A percentile compares a stretch with the other conserved stretches of the same genome.
Conservation (phyloP, 2,329 filamentous ascomycete species). For the Rosellinia necatrix region DNA sequence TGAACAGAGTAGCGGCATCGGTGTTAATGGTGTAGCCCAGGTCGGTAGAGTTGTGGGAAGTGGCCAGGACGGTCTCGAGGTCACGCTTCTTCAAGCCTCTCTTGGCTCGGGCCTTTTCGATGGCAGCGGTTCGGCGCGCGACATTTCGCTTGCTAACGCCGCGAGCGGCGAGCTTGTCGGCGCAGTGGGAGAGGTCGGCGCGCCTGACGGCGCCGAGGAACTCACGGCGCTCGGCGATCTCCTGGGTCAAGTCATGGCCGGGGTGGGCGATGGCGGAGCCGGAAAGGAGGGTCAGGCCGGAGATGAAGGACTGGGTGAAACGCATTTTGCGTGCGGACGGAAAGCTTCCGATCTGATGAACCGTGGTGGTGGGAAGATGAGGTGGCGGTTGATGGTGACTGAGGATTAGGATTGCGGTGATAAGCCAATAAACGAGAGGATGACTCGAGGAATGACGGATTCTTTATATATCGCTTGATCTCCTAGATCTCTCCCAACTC, state of each 20-base stretch:
- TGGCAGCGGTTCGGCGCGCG: slow-evolving; percentile 48
- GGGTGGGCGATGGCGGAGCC: slow-evolving; percentile 47
- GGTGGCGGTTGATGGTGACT: slow-evolving; percentile 1
- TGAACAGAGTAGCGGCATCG: slow-evolving; percentile 45
- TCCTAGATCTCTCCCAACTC: neutral
- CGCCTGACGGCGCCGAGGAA: slow-evolving; percentile 49
- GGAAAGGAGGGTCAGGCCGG: slow-evolving; percentile 30
- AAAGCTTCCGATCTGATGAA: neutral
- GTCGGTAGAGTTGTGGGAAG: slow-evolving; percentile 45
- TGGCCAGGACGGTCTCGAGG: slow-evolving; percentile 42
- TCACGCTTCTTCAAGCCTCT: slow-evolving; percentile 41
- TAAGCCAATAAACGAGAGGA: neutral
- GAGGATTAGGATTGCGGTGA: slow-evolving; percentile 3
- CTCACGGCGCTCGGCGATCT: slow-evolving; percentile 54
- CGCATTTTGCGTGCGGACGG: slow-evolving; percentile 29
- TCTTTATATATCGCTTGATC: slow-evolving; percentile 7
- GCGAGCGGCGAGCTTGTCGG: slow-evolving; percentile 51
- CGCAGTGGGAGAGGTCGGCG: slow-evolving; percentile 52
- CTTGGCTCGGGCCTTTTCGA: slow-evolving; percentile 49
- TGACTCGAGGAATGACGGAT: neutral
- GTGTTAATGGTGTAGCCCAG: slow-evolving; percentile 42
- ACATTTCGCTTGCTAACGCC: slow-evolving; percentile 51
- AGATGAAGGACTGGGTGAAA: slow-evolving; percentile 31
- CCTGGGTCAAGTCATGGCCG: slow-evolving; percentile 53
- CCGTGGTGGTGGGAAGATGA: neutral